Evolutionary conservation across 2,329 filamentous ascomycete genomes (phyloP).

Genomic region (Annulohypoxylon truncatum): DNA sequence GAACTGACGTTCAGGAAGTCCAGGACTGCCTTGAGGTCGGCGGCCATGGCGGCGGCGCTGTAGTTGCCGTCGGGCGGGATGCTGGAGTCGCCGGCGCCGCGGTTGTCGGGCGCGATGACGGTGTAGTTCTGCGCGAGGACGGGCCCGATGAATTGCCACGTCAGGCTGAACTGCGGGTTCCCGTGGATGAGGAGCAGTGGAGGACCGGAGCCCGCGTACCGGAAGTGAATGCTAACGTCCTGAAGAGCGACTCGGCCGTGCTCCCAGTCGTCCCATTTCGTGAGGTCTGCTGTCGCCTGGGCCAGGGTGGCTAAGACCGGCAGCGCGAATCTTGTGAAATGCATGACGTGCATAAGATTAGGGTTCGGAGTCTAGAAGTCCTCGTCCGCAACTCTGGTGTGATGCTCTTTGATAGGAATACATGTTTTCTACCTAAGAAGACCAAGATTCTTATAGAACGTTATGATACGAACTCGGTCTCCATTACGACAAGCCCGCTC

Average conservation of each 20-base stretch:
- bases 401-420: constrained; percentile 1
- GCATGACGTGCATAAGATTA: neutral
- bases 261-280: constrained; percentile 51
- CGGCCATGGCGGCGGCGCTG: constrained; percentile 54
- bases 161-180: constrained; percentile 55
- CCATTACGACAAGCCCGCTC: neutral
- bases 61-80: constrained; percentile 55
- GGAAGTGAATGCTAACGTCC: constrained; percentile 57
- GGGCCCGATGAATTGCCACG: constrained; percentile 55
- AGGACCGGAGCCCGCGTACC: constrained; percentile 55
- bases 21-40: constrained; percentile 54
- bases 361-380: neutral
- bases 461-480: neutral
- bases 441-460: constrained; percentile 2
- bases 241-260: constrained; percentile 52
- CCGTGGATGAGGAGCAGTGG: constrained; percentile 57
- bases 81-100: constrained; percentile 56
- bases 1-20: constrained; percentile 57
- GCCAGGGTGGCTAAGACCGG: neutral
- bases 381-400: neutral
- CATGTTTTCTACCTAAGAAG: neutral
- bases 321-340: constrained; percentile 7
- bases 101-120: constrained; percentile 57
- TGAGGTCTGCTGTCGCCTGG: constrained; percentile 14
- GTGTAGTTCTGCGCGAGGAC: constrained; percentile 57